phyloP scores from a whole-genome alignment of 768 basidiomycete genomes.

The Boletus sp. region DNA sequence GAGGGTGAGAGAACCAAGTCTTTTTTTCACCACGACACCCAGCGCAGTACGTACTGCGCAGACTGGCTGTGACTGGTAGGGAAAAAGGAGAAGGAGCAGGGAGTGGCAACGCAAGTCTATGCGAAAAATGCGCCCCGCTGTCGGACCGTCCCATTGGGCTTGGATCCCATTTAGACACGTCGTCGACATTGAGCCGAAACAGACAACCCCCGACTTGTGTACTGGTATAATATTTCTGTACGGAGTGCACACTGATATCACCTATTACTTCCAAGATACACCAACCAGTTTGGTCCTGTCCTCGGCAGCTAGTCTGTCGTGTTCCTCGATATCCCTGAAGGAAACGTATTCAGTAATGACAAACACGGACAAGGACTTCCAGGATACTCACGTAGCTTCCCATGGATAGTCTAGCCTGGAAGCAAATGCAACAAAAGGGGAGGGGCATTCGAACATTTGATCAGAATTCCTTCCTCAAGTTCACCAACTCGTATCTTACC shows the following conservation, averaged over 20 bases:
- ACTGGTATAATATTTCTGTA: neutral
- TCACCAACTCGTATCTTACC: slow-evolving; percentile 44
- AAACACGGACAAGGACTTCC: neutral
- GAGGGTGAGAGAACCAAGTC: slow-evolving; percentile 6
- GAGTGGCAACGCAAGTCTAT: slow-evolving; percentile 1
- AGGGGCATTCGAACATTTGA: neutral
- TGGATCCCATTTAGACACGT: too few relatives aligned
- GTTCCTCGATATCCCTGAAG: slow-evolving; percentile 69
- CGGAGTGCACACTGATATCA: neutral
- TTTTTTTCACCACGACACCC: slow-evolving; percentile 3
- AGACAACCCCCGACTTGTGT: neutral
- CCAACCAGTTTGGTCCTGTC: slow-evolving; percentile 31
- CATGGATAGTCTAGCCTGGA: slow-evolving; percentile 81
- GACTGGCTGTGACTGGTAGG: too few relatives aligned
- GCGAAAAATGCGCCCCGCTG: too few relatives aligned
- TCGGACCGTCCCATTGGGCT: too few relatives aligned
- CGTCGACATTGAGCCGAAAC: neutral
- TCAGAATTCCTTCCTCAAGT: slow-evolving; percentile 14
- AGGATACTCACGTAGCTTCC: slow-evolving; percentile 61
- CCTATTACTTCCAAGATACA: neutral
- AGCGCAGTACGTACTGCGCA: slow-evolving; percentile 2
- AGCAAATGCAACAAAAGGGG: slow-evolving; percentile 4
- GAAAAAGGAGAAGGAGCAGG: neutral
- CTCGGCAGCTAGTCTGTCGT: slow-evolving; percentile 56
- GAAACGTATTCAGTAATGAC: neutral